A percentile compares a stretch with the other conserved stretches of the same genome.
Evolutionary conservation across 2,329 filamentous ascomycete species (phyloP).

Genomic region (Hypoxylon sp.): DNA sequence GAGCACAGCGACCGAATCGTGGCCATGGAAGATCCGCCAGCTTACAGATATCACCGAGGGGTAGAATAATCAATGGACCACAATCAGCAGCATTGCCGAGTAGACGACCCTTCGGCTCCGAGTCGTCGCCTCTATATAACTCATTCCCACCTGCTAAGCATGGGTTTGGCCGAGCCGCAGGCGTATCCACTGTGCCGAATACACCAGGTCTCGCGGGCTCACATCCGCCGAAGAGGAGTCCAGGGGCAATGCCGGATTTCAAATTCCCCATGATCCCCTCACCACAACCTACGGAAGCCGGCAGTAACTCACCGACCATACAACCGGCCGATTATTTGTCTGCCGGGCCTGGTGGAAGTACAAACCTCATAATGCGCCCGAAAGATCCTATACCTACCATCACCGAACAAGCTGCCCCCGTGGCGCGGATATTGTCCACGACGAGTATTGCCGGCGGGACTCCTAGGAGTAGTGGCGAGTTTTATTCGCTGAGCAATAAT

Average conservation of each 20-base stretch:
- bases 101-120: constrained; percentile 54
- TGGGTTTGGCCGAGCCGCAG: constrained; percentile 50
- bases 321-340: constrained; percentile 51
- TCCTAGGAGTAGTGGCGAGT: constrained; percentile 90
- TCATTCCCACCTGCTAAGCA: constrained; percentile 63
- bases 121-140: constrained; percentile 59
- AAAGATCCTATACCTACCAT: constrained; percentile 59
- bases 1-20: constrained; percentile 62
- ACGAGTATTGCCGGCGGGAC: constrained; percentile 79
- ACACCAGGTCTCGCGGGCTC: constrained; percentile 52
- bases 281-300: constrained; percentile 48
- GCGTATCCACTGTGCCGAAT: constrained; percentile 55
- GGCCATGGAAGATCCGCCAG: constrained; percentile 83
- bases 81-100: constrained; percentile 52
- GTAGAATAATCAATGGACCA: constrained; percentile 54
- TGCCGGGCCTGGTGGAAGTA: no score
- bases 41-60: constrained; percentile 73
- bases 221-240: constrained; percentile 52
- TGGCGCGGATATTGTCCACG: constrained; percentile 77
- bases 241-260: constrained; percentile 62
- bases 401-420: constrained; percentile 66
- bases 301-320: constrained; percentile 41
- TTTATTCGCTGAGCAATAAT: constrained; percentile 94
- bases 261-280: constrained; percentile 62
- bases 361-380: constrained; percentile 50